Evolutionary conservation across 306 rosid species (phyloP).

Genomic region (Trifolium fragiferum): DNA sequence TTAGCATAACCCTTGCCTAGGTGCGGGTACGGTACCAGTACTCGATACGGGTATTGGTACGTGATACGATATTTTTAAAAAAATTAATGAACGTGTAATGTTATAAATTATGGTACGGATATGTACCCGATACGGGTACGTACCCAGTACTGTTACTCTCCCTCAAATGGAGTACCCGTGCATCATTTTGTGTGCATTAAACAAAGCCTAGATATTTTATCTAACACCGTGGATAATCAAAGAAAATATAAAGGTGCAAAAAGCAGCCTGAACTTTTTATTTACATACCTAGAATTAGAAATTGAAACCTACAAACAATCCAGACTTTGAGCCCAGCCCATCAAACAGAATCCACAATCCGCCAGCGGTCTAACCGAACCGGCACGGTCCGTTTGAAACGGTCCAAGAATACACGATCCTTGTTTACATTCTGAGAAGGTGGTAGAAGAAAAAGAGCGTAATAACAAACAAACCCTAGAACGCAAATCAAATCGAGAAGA

Average conservation of each 20-base stretch:
- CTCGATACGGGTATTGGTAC: too few species aligned
- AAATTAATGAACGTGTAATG: too few species aligned
- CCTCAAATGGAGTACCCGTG: too few species aligned
- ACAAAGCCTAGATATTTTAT: too few species aligned
- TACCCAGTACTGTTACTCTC: too few species aligned
- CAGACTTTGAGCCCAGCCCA: not conserved
- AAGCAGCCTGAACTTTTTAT: not conserved
- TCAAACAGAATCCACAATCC: not conserved
- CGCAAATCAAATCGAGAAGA: not conserved
- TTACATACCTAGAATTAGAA: not conserved
- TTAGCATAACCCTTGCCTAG: too few species aligned
- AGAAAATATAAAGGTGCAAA: not conserved
- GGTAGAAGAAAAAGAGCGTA: not conserved
- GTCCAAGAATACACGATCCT: not conserved
- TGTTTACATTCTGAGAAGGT: not conserved
- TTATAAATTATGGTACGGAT: too few species aligned
- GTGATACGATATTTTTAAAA: too few species aligned
- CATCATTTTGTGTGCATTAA: too few species aligned
- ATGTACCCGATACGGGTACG: too few species aligned
- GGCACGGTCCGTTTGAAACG: constrained; percentile 21
- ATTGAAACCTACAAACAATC: not conserved
- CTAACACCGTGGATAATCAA: too few species aligned
- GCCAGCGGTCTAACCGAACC: constrained; percentile 16
- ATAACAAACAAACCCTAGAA: constrained; percentile 39
- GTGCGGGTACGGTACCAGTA: too few species aligned